Base-by-base conservation (phyloP, 768 basidiomycete genomes). In the Hygrocybe coccinea region DNA sequence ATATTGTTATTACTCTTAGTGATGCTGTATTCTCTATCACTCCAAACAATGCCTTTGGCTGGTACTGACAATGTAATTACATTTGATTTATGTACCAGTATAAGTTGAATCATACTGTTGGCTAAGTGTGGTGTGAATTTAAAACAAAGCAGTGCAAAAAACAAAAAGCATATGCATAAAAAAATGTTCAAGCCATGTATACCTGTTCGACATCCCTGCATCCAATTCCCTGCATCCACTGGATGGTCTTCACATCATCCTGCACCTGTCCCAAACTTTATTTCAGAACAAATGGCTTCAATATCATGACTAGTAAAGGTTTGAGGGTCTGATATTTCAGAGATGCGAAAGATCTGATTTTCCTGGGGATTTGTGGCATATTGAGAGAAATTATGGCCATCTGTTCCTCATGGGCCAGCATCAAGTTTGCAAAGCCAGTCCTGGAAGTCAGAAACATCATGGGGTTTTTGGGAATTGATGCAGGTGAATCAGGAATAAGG, bases 61-160 rank as follows among this genome's bases (percentile, higher is more conserved):
- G 63, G 57, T 70, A 59, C 59, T 38, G 49, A 17, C 61, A 67
- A 43, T 61, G 60, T 58, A 58, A 60, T 21, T 63, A 59, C 55
- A 36, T 59, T 33, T 52, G 37, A 25, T 46, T 12, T 46, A 24
- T 46, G 17, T 24, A 46, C 22, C 17, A 46, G n/a, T 24, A 19
- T 21, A 8, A 29, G 29, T 29, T 29, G 29, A 29, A 29, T 29
- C 29, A 29, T 29, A 29, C 29, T 29, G 29, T 29, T 29, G 29
- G 29, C 29, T 29, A 29, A 29, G 29, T 29, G 29, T 29, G 29
- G 29, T 29, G 29, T 29, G 29, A 29, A n/a, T n/a, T n/a, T n/a
- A n/a, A n/a, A n/a, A n/a, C n/a, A n/a, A n/a, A n/a, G n/a, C n/a
- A n/a, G n/a, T n/a, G n/a, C n/a, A n/a, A n/a, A n/a, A 29, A 29